These are phyloP conservation scores for Clonostachys sp. DNA, from an alignment of 2,329 filamentous ascomycete species.

Conservation along the genomic window DNA sequence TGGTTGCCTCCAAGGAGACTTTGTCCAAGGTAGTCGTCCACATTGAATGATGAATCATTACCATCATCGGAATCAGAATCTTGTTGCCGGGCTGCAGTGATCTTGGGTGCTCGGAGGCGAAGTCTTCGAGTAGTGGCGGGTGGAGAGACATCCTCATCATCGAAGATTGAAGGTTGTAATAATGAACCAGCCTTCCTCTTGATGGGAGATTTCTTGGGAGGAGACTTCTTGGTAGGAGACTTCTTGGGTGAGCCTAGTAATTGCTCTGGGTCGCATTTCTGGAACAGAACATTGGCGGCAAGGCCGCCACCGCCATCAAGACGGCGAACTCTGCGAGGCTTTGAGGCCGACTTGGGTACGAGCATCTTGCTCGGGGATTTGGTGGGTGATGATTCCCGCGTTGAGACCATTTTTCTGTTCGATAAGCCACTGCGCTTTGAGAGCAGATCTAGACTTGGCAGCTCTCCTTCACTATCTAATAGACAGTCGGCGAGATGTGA, in stretches of 20 bases:
- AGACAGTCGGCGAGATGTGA: slow-evolving; percentile 18
- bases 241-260: slow-evolving; percentile 4
- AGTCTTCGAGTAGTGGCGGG: too few species aligned
- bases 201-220: neutral
- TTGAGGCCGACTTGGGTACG: slow-evolving; percentile 13
- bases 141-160: neutral
- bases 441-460: slow-evolving; percentile 19
- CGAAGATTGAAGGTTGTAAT: slow-evolving; percentile 1
- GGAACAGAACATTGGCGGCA: slow-evolving; percentile 20
- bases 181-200: neutral
- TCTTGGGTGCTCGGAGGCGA: too few species aligned
- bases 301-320: slow-evolving; percentile 12
- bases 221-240: slow-evolving; percentile 1
- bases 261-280: slow-evolving; percentile 19
- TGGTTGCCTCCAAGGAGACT: too few species aligned
- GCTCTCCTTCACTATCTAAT: slow-evolving; percentile 32
- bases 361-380: slow-evolving; percentile 1
- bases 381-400: too few species aligned
- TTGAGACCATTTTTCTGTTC: too few species aligned
- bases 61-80: too few species aligned
- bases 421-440: neutral
- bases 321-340: slow-evolving; percentile 21
- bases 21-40: too few species aligned
- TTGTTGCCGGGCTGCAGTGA: too few species aligned
- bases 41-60: too few species aligned